phyloP scores from a whole-genome alignment of 1,139 yeast species.

The Geotrichum carabidarum region DNA sequence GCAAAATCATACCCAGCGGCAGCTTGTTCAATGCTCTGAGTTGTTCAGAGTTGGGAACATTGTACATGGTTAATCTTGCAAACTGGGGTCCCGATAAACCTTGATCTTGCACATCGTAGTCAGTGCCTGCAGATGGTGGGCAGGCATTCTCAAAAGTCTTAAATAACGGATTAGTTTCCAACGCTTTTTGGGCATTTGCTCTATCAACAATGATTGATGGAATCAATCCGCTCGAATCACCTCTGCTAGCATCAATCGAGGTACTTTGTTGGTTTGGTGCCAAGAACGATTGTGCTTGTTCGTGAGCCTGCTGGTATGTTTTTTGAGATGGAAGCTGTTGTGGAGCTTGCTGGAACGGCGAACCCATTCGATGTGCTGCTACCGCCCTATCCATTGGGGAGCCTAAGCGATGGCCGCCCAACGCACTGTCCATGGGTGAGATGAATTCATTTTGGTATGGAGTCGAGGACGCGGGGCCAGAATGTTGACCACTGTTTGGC shows the following conservation, averaged over 20 bases:
- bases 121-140: constrained; percentile 83
- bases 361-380: constrained; percentile 3
- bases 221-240: constrained; percentile 26
- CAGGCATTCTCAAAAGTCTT: constrained; percentile 66
- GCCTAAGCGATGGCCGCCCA: neutral
- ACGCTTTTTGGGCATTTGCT: constrained; percentile 48
- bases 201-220: constrained; percentile 57
- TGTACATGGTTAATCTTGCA: constrained; percentile 75
- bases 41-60: constrained; percentile 73
- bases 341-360: constrained; percentile 9
- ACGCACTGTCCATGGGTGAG: neutral
- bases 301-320: neutral
- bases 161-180: constrained; percentile 45
- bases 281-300: neutral
- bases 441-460: neutral
- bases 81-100: constrained; percentile 80
- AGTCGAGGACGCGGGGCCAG: neutral
- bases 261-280: neutral
- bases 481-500: neutral
- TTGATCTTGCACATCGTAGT: constrained; percentile 67
- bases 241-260: neutral
- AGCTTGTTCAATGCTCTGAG: constrained; percentile 65
- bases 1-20: constrained; percentile 73
- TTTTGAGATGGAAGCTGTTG: constrained; percentile 8
- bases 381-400: constrained; percentile 6